Conservation (phyloP, 73 alveolate genomes). For the Uronychia binucleata region DNA sequence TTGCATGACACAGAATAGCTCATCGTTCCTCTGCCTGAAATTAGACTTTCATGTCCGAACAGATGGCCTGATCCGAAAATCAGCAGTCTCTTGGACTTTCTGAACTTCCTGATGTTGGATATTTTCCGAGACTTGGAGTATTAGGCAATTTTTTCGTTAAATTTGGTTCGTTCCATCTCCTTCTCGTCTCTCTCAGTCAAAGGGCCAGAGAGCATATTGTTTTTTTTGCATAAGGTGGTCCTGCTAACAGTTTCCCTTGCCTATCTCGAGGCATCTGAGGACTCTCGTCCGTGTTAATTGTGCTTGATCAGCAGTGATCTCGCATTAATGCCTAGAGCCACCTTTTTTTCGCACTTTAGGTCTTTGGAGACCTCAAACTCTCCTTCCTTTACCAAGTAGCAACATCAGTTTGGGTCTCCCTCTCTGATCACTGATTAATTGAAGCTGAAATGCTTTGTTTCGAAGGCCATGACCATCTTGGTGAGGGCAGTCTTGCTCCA, state of each 20-base stretch:
- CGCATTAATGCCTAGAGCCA: neutral
- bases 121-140: neutral
- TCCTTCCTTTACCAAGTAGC: neutral
- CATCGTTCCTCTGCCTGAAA: neutral
- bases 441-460: neutral
- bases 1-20: neutral
- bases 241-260: neutral
- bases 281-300: neutral
- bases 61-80: neutral
- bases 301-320: neutral
- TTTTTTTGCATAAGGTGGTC: neutral
- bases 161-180: neutral
- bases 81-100: neutral
- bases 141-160: neutral
- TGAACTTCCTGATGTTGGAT: neutral
- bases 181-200: neutral
- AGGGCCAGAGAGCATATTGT: neutral
- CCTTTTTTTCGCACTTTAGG: neutral
- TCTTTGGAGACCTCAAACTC: neutral
- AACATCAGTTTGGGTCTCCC: neutral
- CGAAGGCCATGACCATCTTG: neutral
- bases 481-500: conserved; percentile 1
- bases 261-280: neutral
- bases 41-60: neutral
- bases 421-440: neutral